Base-by-base conservation (phyloP, 129 eudicot genomes). In the Rutidosis leptorrhynchoides region DNA sequence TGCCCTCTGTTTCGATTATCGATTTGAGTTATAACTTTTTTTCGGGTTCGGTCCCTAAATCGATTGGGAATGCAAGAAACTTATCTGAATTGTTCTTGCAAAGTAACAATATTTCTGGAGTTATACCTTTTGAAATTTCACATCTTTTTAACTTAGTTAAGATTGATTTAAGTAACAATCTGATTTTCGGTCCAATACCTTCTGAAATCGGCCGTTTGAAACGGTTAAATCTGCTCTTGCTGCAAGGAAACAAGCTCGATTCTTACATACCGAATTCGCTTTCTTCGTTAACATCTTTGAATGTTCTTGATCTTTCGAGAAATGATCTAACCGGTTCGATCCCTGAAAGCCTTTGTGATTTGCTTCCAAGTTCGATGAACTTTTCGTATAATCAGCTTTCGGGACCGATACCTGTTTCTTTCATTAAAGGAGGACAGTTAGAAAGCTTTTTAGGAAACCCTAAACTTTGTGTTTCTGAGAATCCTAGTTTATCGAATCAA, bases 291-390 rank as follows among this genome's bases (percentile, higher is more conserved):
- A 71, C 72, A 52, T 84, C 77, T 32, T 78, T 92, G 20, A 92
- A 88, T 64, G 77, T 83, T 70, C 87, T 92, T 51, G 96, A 92
- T 62, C 79, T 92, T 40, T 85, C 98, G 7, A 73, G 82, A 65
- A 92, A 92, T 66, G 61, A n/a, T 19, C 70, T 92, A 58, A 82
- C 49, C 28, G 98, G 98, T 6, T 74, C 71, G 1, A 60, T 92
- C 82, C 98, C 98, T 2, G 89, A 83, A 64, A 88, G 85, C 72
- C 87, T 92, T 26, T 69, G 78, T 74, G 74, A 78, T 49, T 58
- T 92, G 80, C 82, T 88, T 32, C 96, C 98, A 29, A 92, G 85
- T 61, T 92, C 95, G 0, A 75, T 92, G 77, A 92, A 92, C 84
- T 85, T 92, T 57, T 83, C 98, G 16, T 65, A 80, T 65, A 92